Evolutionary conservation across 768 basidiomycete genomes (phyloP), one percentile per base, ranked within the genome.

Genomic region (Lepiota venenata): DNA sequence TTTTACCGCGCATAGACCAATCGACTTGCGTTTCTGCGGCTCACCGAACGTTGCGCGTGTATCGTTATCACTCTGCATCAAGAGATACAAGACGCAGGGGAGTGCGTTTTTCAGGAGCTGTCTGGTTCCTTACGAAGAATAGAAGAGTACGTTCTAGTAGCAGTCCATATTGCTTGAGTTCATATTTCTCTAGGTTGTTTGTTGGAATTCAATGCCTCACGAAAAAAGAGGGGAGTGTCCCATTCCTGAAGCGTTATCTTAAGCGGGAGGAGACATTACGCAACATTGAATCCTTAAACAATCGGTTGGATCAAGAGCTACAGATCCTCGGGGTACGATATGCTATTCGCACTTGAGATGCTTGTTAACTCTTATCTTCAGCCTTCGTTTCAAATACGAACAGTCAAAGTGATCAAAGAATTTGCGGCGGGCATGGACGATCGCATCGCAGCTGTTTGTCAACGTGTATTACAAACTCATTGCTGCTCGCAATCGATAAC

Each of bases 191-290:
- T 29, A 76, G 74, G 21, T 65, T 80, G 0, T 83, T 79, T 60
- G 53, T 58, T 2, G 46, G 66, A 4, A 77, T 88, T 3, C 70
- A 73, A 38, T 58, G 63, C 2, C 79, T 91, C 58, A 73, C 89
- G 22, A 62, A 74, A 50, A 84, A 81, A 58, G 83, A 89, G 58
- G 71, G 74, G 14, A 72, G 80, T 39, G 72, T 88, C 1, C 86
- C 90, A 0, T 92, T 91, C 70, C 68, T 93, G 58, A 88, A 89
- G 66, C 77, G 88, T 3, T 92, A 88, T 62, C 74, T 93, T 37
- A 83, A 84, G 63, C 80, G 87, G 40, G 84, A 88, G 37, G 88
- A 91, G 58, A 85, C 85, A 25, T 63, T 76, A 14, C 69, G 72
- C 2, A 76, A 80, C 29, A 81, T 92, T 12, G 56, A 66, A 0